Percentiles rank a stretch among this genome's conserved stretches.
Conservation (phyloP, 352 stramenopile genomes). For the Aphanomyces stellatus region DNA sequence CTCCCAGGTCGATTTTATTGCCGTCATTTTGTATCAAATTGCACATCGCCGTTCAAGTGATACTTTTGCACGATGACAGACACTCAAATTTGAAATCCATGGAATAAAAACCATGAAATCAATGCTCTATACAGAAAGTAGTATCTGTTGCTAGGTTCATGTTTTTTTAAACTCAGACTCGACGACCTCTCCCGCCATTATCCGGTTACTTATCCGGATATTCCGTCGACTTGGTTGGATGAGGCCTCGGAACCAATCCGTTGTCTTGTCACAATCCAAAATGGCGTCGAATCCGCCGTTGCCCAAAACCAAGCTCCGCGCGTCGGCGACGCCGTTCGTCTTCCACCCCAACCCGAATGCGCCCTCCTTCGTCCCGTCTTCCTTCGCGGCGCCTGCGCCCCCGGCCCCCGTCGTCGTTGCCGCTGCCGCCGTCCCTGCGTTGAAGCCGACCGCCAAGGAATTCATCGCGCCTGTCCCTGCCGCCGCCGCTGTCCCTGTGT, state of each 20-base stretch:
- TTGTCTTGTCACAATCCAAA: not conserved
- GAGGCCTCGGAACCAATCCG: not conserved
- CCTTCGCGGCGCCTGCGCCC: not conserved
- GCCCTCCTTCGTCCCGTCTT: not conserved
- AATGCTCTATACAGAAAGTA: not conserved
- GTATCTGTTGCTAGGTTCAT: not conserved
- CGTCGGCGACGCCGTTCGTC: slow-evolving; percentile 8
- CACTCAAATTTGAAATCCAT: too few species aligned
- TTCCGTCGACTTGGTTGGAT: not conserved
- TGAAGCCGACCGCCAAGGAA: slow-evolving; percentile 46
- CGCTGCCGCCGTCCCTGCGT: slow-evolving; percentile 3
- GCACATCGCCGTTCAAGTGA: too few species aligned
- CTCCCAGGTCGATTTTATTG: too few species aligned
- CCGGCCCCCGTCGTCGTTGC: not conserved
- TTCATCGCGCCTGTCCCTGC: slow-evolving; percentile 35
- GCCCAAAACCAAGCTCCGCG: slow-evolving; percentile 11
- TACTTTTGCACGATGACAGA: too few species aligned
- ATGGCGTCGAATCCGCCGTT: not conserved
- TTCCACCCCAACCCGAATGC: not conserved
- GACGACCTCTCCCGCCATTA: not conserved
- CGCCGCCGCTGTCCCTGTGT: slow-evolving; percentile 5
- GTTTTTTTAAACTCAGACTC: not conserved
- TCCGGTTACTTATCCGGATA: not conserved
- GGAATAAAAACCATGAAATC: too few species aligned
- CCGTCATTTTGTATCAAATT: too few species aligned